phyloP scores from a whole-genome alignment of 176 grass and related monocot genomes.

The Cenchrus purpureus region DNA sequence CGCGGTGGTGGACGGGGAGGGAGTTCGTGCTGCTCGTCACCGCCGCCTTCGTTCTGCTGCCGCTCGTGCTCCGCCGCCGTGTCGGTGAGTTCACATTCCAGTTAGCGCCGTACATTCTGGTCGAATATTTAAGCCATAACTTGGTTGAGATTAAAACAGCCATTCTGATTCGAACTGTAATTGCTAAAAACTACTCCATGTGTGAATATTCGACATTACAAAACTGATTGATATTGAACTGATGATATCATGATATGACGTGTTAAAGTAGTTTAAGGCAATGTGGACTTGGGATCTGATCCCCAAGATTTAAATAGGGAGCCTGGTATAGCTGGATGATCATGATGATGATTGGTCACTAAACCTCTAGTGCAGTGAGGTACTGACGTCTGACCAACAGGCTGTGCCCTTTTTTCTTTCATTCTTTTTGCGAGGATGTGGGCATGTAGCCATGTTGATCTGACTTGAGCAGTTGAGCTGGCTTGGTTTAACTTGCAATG shows the following conservation, averaged over 20 bases:
- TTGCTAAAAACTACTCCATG: no score
- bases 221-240: neutral
- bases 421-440: neutral
- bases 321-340: neutral
- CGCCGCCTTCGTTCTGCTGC: constrained; percentile 62
- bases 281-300: neutral
- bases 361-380: neutral
- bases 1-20: constrained; percentile 76
- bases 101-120: neutral
- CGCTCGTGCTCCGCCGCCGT: constrained; percentile 75
- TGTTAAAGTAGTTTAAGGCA: neutral
- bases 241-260: no score
- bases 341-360: neutral
- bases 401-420: neutral
- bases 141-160: neutral
- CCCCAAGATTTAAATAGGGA: neutral
- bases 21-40: constrained; percentile 62
- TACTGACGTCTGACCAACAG: neutral
- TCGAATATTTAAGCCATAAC: neutral
- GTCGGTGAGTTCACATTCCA: constrained; percentile 53
- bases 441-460: no score
- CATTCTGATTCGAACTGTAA: neutral
- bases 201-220: neutral
- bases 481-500: no score
- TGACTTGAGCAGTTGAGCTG: no score